Evolutionary conservation across 2,329 filamentous ascomycete genomes (phyloP).

Genomic region (Annulohypoxylon truncatum): DNA sequence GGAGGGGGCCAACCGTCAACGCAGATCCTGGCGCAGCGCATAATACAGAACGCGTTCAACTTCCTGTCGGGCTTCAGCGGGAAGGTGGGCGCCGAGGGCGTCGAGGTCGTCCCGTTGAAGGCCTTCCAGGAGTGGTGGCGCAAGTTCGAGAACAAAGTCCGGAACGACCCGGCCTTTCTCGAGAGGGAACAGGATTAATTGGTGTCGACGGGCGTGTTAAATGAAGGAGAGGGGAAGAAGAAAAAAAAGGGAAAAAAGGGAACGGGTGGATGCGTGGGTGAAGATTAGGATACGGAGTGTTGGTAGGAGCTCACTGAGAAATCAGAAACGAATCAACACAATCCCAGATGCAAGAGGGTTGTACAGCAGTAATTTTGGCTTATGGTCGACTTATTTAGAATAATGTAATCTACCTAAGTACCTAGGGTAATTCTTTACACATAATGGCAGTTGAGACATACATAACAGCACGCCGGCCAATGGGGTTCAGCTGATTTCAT

Average conservation of each 20-base stretch:
- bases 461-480: not conserved
- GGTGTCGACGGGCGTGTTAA: not conserved
- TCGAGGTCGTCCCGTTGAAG: constrained; percentile 92
- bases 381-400: not conserved
- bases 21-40: constrained; percentile 85
- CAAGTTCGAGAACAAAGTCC: constrained; percentile 91
- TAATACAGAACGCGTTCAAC: constrained; percentile 98
- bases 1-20: constrained; percentile 63
- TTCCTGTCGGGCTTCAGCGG: constrained; percentile 90
- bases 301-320: not conserved
- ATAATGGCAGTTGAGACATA: not conserved
- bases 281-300: no score
- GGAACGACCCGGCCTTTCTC: constrained; percentile 87
- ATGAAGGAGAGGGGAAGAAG: not conserved
- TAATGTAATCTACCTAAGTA: not conserved
- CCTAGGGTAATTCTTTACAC: not conserved
- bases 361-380: not conserved
- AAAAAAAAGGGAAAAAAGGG: no score
- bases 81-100: constrained; percentile 67
- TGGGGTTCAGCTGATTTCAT: constrained; percentile 8
- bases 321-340: not conserved
- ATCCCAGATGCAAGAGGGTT: not conserved
- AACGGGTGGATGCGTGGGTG: no score
- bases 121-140: constrained; percentile 98
- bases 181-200: constrained; percentile 71